These are phyloP conservation scores for Spathaspora hagerdaliae DNA, from an alignment of 805 yeast genomes.

Conservation along the genomic window DNA sequence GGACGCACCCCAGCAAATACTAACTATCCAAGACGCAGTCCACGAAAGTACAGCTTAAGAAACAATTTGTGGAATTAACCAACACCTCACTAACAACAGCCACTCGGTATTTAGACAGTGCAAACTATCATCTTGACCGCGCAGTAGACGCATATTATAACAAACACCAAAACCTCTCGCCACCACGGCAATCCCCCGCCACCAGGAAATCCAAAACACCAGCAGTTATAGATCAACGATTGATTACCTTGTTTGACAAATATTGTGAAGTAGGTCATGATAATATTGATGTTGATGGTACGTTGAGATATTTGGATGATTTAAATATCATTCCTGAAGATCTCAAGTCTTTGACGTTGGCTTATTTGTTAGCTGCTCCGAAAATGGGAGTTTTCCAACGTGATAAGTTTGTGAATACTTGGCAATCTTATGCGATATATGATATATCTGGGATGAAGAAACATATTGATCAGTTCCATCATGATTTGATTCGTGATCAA, in stretches of 20 bases:
- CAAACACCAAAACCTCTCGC: conserved; percentile 1
- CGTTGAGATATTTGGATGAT: conserved; percentile 63
- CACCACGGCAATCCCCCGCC: neutral
- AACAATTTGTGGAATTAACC: conserved; percentile 39
- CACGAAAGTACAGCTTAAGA: conserved; percentile 11
- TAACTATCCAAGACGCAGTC: neutral
- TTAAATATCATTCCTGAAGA: conserved; percentile 74
- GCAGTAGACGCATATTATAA: conserved; percentile 30
- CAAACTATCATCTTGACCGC: conserved; percentile 24
- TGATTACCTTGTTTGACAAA: conserved; percentile 30
- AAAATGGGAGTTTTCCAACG: conserved; percentile 57
- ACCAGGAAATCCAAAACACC: neutral
- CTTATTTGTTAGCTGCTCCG: conserved; percentile 65
- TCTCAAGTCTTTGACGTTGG: conserved; percentile 61
- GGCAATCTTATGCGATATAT: conserved; percentile 40
- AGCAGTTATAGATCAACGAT: conserved; percentile 10
- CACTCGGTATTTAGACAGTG: conserved; percentile 26
- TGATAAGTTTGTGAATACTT: conserved; percentile 50
- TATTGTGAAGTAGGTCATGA: conserved; percentile 25
- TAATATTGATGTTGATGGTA: conserved; percentile 72
- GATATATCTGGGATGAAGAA: conserved; percentile 46
- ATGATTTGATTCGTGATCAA: conserved; percentile 6
- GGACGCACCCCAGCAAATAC: neutral
- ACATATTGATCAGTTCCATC: conserved; percentile 13
- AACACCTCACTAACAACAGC: conserved; percentile 33